Conservation (phyloP, 192 early-diverging fungal species). For the Coemansia sp. region DNA sequence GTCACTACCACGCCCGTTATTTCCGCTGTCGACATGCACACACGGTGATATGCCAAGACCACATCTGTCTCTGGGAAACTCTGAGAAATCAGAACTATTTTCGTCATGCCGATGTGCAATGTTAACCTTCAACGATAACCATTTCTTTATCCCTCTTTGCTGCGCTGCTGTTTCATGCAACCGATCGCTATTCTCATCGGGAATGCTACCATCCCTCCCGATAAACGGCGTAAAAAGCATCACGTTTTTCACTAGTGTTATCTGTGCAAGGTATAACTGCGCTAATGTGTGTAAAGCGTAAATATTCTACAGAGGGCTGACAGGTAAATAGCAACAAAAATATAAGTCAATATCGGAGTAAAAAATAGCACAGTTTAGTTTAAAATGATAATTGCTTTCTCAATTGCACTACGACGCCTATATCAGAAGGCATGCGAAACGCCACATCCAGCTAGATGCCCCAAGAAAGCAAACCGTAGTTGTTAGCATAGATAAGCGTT, state of each 20-base stretch:
- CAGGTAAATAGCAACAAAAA: background rate
- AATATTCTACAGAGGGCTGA: background rate
- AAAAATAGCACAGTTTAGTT: background rate
- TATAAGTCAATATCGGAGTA: background rate
- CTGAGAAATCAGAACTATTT: no score
- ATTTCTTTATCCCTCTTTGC: conserved; percentile 32
- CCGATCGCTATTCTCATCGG: background rate
- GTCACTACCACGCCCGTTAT: background rate
- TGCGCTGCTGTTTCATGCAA: background rate
- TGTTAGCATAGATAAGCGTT: background rate
- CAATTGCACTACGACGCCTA: background rate
- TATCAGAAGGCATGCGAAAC: background rate
- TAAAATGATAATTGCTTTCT: background rate
- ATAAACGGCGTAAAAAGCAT: conserved; percentile 14
- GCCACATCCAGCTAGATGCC: background rate
- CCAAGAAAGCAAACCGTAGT: background rate
- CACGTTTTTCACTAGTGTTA: background rate
- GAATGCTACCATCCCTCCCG: conserved; percentile 1
- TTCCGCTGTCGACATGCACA: background rate
- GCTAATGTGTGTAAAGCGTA: background rate
- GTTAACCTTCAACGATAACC: conserved; percentile 34
- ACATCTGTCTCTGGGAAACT: background rate
- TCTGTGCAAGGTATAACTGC: background rate
- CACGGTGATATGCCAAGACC: conserved; percentile 7
- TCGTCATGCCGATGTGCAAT: background rate